Percentiles rank a stretch among this genome's conserved stretches.
These are phyloP conservation scores for Huntiella decipiens DNA, from an alignment of 2,329 filamentous ascomycete species.

Conservation along the genomic window DNA sequence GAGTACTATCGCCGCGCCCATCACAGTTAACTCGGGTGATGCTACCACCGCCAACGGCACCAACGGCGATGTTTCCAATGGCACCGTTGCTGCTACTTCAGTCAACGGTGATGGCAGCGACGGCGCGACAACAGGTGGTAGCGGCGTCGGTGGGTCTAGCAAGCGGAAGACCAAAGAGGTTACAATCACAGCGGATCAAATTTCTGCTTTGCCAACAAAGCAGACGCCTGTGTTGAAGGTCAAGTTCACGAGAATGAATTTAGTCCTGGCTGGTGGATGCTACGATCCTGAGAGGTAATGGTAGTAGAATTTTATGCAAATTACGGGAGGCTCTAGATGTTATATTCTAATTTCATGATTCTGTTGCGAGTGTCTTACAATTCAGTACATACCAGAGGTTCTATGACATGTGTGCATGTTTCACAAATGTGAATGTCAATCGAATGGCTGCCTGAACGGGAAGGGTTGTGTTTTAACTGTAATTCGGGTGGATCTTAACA, in stretches of 20 bases:
- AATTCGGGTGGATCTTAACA: neutral
- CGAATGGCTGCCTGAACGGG: neutral
- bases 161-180: conserved; percentile 82
- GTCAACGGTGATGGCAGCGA: conserved; percentile 16
- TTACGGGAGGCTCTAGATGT: too few species aligned
- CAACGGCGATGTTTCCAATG: neutral
- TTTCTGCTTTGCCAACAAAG: conserved; percentile 88
- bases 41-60: neutral
- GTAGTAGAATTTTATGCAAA: too few species aligned
- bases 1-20: conserved; percentile 23
- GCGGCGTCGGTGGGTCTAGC: conserved; percentile 13
- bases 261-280: conserved; percentile 69
- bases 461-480: conserved; percentile 3
- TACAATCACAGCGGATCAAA: conserved; percentile 79
- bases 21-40: conserved; percentile 10
- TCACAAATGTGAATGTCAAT: conserved; percentile 1
- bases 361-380: too few species aligned
- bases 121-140: conserved; percentile 15
- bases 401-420: neutral
- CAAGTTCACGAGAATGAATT: conserved; percentile 84
- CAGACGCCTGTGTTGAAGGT: conserved; percentile 90
- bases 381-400: too few species aligned
- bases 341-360: too few species aligned
- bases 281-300: conserved; percentile 27
- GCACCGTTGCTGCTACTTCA: conserved; percentile 17